Evolutionary conservation across 169 alveolate genomes (phyloP), one percentile per base, ranked within the genome.

Genomic region (Besnoitia besnoiti): DNA sequence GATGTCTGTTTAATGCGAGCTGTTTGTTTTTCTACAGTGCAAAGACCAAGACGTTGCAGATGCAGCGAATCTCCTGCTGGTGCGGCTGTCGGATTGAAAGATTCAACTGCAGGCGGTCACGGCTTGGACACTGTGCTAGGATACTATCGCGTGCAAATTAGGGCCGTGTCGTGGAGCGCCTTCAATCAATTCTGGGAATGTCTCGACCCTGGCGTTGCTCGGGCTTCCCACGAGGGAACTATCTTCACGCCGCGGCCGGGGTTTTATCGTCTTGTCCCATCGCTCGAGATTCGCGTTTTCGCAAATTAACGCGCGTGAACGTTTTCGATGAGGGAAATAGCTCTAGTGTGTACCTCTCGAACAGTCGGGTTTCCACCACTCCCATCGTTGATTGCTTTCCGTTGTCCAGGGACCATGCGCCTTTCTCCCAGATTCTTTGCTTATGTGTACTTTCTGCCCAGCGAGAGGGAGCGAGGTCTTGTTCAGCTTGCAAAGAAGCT

Each of bases 41-140:
- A 94, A 92, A 47, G 96, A 96, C 89, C 95, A 95, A 82, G 97
- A 95, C 93, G 94, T 96, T 24, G 96, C 96, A 42, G 97, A 96
- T 79, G 97, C 97, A 44, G 96, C 97, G 46, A 95, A 95, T 37
- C 95, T 96, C 88, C 93, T 96, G 67, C 92, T 95, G 80, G 92
- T 95, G 37, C 95, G 97, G 62, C 96, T 96, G 30, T 92, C 97
- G 49, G 97, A 96, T 79, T 96, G 88, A 93, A 16, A 7, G 30
- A n/a, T 7, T 7, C 42, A 67, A 33, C 39, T 19, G 3, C 67
- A 8, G 67, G 30, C 67, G 24, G 67, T 5, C 12, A 3, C n/a
- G n/a, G n/a, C n/a, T n/a, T n/a, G n/a, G n/a, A n/a, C n/a, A n/a
- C n/a, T n/a, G n/a, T n/a, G n/a, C n/a, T n/a, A n/a, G n/a, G n/a